Evolutionary conservation across 2,329 filamentous ascomycete species (phyloP), one percentile per base, ranked within the genome.

Genomic region (Herpotrichia juniperi): DNA sequence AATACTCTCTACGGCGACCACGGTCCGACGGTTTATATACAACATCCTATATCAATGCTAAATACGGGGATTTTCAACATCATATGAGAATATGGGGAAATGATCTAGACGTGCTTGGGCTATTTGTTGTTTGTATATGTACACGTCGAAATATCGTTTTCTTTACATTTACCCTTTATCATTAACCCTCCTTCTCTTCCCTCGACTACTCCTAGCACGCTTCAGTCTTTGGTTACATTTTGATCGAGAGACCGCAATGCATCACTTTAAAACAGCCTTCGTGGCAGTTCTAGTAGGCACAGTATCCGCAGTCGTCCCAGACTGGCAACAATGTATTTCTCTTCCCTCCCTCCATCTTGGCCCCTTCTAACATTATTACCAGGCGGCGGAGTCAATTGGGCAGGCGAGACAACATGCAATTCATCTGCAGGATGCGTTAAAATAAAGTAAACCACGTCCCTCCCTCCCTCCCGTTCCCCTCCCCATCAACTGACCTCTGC

Each of bases 241-340:
- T 11, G 25, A 40, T 40, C n/a, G 6, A 28, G 12, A 28, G 26
- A 12, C 19, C 46, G 58, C 51, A 11, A 72, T 73, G 69, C 56
- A 58, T 58, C 50, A 49, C 37, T 53, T 61, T 11, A 49, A 52
- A 5, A 47, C 61, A 4, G 49, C 49, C 28, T 45, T 61, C 5
- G 8, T 73, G 12, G 61, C 59, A 12, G n/a, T 68, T 19, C 43
- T 74, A 12, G 54, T 57, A 8, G 52, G 63, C 30, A 58, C 61
- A 14, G 61, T 60, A 14, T 59, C 56, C 35, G 69, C 69, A 8
- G 58, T 57, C 2, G 59, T 67, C 10, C 55, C 55, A 16, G 66
- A 68, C 43, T 74, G 67, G 65, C 65, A 67, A 49, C 69, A 74
- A 62, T 74, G 69, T 73, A 64, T 37, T 7, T 37, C 17, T 12